phyloP scores from a whole-genome alignment of 140 eudicot genomes.

The Oenanthe javanica region DNA sequence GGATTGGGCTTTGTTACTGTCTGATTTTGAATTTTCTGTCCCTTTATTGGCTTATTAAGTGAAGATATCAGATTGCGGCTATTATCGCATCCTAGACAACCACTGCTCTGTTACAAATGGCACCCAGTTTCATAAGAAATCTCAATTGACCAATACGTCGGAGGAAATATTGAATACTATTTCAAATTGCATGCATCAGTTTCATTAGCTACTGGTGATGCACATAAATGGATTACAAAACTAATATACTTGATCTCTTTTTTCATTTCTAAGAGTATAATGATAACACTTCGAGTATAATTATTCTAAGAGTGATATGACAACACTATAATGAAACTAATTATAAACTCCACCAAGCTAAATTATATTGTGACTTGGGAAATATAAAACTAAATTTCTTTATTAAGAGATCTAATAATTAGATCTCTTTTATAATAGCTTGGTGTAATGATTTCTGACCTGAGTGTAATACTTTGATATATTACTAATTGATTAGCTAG shows the following conservation, averaged over 20 bases:
- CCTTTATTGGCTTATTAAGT: constrained; percentile 22
- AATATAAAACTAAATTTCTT: not conserved
- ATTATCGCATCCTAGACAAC: constrained; percentile 63
- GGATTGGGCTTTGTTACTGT: constrained; percentile 15
- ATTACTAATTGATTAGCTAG: too few relatives aligned
- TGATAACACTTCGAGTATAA: not conserved
- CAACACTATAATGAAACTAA: not conserved
- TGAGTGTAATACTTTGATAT: too few relatives aligned
- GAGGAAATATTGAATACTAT: not conserved
- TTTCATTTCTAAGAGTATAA: too few relatives aligned
- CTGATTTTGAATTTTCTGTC: constrained; percentile 20
- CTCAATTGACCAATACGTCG: constrained; percentile 3
- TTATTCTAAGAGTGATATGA: not conserved
- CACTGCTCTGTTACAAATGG: constrained; percentile 83
- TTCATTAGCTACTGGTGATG: not conserved
- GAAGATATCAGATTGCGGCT: constrained; percentile 35
- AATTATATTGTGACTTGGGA: not conserved
- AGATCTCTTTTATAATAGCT: too few relatives aligned
- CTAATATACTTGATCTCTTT: too few relatives aligned
- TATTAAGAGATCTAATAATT: too few relatives aligned
- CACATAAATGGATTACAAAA: not conserved
- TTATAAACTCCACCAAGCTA: not conserved
- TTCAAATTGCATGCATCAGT: not conserved
- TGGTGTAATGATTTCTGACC: too few relatives aligned
- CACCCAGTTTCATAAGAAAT: constrained; percentile 28